Percentiles rank a stretch among this genome's conserved stretches.
These are phyloP conservation scores for Cercospora sp. DNA, from an alignment of 2,329 filamentous ascomycete species.

Conservation along the genomic window DNA sequence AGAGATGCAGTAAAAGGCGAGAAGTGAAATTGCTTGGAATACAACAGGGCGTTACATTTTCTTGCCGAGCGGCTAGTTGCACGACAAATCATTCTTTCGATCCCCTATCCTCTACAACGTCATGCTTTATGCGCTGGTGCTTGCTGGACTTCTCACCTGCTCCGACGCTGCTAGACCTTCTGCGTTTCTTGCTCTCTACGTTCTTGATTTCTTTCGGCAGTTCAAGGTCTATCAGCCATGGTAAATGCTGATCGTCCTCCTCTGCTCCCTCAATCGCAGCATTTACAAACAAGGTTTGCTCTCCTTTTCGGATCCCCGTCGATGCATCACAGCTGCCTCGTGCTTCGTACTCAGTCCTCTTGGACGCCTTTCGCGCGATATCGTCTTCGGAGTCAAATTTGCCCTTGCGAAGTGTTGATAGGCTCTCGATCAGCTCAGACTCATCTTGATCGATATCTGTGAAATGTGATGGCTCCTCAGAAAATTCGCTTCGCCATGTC, in stretches of 20 bases:
- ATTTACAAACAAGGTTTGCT: conserved; percentile 62
- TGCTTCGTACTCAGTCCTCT: conserved; percentile 28
- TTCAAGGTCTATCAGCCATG: conserved; percentile 57
- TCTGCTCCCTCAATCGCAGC: conserved; percentile 54
- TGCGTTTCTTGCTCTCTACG: neutral
- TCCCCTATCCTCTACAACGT: too few species aligned
- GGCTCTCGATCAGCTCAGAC: conserved; percentile 43
- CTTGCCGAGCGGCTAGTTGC: neutral
- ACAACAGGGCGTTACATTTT: neutral
- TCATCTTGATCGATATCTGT: conserved; percentile 49
- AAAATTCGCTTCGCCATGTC: conserved; percentile 41
- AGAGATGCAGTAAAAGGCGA: neutral
- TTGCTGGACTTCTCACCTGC: neutral
- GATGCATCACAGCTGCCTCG: conserved; percentile 32
- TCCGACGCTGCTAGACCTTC: neutral
- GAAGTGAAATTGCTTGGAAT: neutral
- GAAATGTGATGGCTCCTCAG: conserved; percentile 42
- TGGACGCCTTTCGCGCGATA: conserved; percentile 23
- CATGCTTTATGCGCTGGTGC: neutral
- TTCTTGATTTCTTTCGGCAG: conserved; percentile 34
- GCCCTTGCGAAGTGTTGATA: conserved; percentile 32
- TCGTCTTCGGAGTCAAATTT: conserved; percentile 28
- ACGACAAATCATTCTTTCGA: neutral
- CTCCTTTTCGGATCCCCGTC: conserved; percentile 37
- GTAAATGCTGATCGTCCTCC: conserved; percentile 48